Percentiles rank a stretch among this genome's conserved stretches.
These are phyloP conservation scores for Neonectria neomacrospora DNA, from an alignment of 2,329 filamentous ascomycete genomes.

Conservation along the genomic window DNA sequence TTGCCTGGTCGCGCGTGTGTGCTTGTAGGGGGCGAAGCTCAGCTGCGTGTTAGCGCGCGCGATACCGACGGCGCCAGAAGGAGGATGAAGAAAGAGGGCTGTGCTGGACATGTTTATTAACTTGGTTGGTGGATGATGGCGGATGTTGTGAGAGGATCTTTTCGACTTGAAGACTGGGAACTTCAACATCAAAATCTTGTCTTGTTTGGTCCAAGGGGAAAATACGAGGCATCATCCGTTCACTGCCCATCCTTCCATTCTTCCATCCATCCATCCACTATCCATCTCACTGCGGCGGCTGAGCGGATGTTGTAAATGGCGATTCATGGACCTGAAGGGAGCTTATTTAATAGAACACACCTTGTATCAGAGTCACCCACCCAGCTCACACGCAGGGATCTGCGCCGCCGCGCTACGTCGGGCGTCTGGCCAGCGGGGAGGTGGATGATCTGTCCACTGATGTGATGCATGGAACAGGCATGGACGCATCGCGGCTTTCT, in stretches of 20 bases:
- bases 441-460: background rate
- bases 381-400: background rate
- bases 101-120: background rate
- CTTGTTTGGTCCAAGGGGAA: too few relatives aligned
- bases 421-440: background rate
- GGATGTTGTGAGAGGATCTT: background rate
- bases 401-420: constrained; percentile 6
- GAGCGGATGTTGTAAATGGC: background rate
- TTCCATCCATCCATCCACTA: too few relatives aligned
- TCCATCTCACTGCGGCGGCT: background rate
- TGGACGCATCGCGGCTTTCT: background rate
- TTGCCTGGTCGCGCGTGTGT: constrained; percentile 19
- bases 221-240: background rate
- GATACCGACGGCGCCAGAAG: constrained; percentile 6
- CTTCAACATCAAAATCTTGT: too few relatives aligned
- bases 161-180: background rate
- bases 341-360: too few relatives aligned
- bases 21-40: constrained; percentile 32
- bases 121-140: background rate
- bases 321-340: background rate
- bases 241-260: background rate
- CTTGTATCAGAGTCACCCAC: too few relatives aligned
- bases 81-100: background rate
- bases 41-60: constrained; percentile 15
- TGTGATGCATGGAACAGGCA: background rate